phyloP scores from a whole-genome alignment of 805 yeast species.

The Starmerella vitae region DNA sequence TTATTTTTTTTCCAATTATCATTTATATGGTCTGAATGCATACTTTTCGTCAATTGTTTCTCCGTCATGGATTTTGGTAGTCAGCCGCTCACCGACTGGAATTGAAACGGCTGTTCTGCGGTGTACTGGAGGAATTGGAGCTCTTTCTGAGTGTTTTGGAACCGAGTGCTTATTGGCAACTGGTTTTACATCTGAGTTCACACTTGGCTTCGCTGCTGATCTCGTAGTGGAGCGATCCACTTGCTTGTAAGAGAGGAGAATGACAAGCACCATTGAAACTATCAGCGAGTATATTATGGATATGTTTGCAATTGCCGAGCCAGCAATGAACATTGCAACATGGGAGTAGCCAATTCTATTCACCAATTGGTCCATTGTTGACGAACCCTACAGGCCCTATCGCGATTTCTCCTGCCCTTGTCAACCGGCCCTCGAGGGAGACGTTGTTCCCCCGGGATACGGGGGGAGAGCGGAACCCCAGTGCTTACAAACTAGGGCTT shows the following conservation, averaged over 20 bases:
- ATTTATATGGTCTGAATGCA: slow-evolving; percentile 16
- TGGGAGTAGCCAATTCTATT: background rate
- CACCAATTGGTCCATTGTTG: background rate
- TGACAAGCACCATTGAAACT: background rate
- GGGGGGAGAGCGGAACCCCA: too few relatives aligned
- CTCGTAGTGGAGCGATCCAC: too few relatives aligned
- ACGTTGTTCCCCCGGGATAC: too few relatives aligned
- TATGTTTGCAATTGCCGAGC: background rate
- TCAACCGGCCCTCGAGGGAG: too few relatives aligned
- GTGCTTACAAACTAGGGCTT: too few relatives aligned
- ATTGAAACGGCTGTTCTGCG: background rate
- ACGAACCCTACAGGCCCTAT: background rate
- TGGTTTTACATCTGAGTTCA: background rate
- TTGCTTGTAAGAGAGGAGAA: background rate
- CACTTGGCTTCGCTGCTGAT: background rate
- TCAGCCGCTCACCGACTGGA: background rate
- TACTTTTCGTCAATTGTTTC: slow-evolving; percentile 8
- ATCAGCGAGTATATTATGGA: background rate
- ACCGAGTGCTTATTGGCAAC: background rate
- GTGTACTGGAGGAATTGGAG: background rate
- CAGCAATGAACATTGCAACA: background rate
- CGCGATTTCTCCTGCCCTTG: too few relatives aligned
- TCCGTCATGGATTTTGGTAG: background rate
- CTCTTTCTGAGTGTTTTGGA: background rate
- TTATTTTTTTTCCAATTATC: background rate